A percentile compares a stretch with the other conserved stretches of the same genome.
phyloP scores from a whole-genome alignment of 208 protist genomes.

The Trypanosoma caninum region DNA sequence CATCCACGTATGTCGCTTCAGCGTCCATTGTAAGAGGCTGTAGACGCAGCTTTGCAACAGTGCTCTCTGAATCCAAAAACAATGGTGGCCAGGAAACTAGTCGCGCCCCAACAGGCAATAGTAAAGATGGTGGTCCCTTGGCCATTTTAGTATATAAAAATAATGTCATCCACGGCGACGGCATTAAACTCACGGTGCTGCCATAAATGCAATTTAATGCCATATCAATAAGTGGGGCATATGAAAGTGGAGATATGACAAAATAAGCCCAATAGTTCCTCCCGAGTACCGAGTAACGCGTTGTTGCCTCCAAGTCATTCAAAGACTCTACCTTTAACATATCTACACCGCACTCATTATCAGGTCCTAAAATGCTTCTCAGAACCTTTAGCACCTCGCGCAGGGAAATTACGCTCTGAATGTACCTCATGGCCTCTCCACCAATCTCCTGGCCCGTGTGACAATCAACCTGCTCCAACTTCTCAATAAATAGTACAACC shows the following conservation, averaged over 20 bases:
- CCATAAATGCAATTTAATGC: slow-evolving; percentile 77
- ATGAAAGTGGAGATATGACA: slow-evolving; percentile 53
- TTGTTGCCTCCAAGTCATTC: slow-evolving; percentile 85
- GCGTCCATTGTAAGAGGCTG: slow-evolving; percentile 72
- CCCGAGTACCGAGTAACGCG: slow-evolving; percentile 81
- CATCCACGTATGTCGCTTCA: slow-evolving; percentile 63
- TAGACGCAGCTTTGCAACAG: slow-evolving; percentile 40
- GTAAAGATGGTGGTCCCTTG: slow-evolving; percentile 50
- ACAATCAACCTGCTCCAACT: slow-evolving; percentile 60
- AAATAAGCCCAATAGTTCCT: slow-evolving; percentile 87
- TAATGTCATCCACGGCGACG: slow-evolving; percentile 79
- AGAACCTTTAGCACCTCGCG: slow-evolving; percentile 67
- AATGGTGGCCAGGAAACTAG: slow-evolving; percentile 55
- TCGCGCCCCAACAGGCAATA: slow-evolving; percentile 67
- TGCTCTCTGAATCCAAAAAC: slow-evolving; percentile 29
- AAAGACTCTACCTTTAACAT: slow-evolving; percentile 88
- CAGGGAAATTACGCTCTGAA: slow-evolving; percentile 76
- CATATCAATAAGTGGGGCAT: slow-evolving; percentile 67
- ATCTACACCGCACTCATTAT: slow-evolving; percentile 63
- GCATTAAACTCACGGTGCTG: slow-evolving; percentile 71
- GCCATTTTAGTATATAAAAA: slow-evolving; percentile 57
- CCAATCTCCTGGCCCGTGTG: slow-evolving; percentile 36
- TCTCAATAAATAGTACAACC: slow-evolving; percentile 67
- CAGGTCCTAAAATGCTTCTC: slow-evolving; percentile 34
- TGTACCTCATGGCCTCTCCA: slow-evolving; percentile 87